These are phyloP conservation scores for Metschnikowia lunata DNA, from an alignment of 805 yeast species.

Conservation along the genomic window DNA sequence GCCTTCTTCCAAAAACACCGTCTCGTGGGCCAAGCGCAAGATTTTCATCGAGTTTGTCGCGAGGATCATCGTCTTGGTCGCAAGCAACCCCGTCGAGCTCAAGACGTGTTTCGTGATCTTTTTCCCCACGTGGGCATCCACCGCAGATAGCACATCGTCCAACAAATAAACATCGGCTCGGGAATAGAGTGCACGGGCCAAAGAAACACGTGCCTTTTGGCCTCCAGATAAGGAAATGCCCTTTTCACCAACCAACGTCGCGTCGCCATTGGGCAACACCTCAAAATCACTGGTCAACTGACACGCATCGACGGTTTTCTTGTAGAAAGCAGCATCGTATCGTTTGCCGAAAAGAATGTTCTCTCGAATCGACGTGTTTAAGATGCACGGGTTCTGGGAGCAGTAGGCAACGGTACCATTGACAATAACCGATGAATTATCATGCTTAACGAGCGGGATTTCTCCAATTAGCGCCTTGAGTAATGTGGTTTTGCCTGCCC, in stretches of 20 bases:
- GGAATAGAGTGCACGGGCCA: constrained; percentile 68
- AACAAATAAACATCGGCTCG: constrained; percentile 53
- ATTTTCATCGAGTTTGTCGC: constrained; percentile 58
- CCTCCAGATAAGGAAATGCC: constrained; percentile 62
- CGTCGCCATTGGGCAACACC: constrained; percentile 49
- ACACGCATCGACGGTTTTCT: constrained; percentile 45
- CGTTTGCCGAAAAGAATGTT: constrained; percentile 49
- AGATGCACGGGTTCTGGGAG: constrained; percentile 55
- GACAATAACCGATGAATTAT: constrained; percentile 13
- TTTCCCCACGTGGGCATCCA: constrained; percentile 66
- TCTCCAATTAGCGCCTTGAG: constrained; percentile 54
- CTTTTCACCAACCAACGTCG: constrained; percentile 55
- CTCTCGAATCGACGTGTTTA: constrained; percentile 47
- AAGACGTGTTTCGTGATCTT: constrained; percentile 48
- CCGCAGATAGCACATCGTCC: constrained; percentile 69
- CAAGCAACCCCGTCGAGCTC: constrained; percentile 46
- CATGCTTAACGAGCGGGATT: constrained; percentile 21
- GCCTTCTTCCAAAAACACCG: constrained; percentile 54
- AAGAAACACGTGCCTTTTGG: constrained; percentile 58
- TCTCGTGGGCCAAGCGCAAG: constrained; percentile 53
- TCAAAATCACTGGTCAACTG: constrained; percentile 45
- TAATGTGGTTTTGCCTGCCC: constrained; percentile 62
- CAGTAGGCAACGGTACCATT: constrained; percentile 54
- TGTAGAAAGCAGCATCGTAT: constrained; percentile 39
- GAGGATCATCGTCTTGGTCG: constrained; percentile 49